phyloP scores from a whole-genome alignment of 2,329 filamentous ascomycete species.

The Paraconiothyrium brasiliense region DNA sequence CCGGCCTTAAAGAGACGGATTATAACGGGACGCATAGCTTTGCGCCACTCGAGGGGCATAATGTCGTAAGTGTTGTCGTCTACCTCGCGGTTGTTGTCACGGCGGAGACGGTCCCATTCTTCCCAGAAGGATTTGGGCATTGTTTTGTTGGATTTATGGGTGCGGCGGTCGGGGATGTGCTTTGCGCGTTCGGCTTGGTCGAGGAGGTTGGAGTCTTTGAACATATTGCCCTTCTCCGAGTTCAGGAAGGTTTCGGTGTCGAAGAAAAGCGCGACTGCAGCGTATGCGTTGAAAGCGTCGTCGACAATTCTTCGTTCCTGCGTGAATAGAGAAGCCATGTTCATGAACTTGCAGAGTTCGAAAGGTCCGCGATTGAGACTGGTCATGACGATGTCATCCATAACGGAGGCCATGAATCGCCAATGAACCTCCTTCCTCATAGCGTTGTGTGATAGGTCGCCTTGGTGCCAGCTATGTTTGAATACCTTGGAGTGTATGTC shows the following conservation, averaged over 20 bases:
- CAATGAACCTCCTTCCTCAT: conserved; percentile 51
- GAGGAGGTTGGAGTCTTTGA: conserved; percentile 51
- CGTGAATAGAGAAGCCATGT: conserved; percentile 25
- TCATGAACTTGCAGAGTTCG: conserved; percentile 34
- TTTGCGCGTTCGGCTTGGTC: conserved; percentile 54
- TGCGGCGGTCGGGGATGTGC: conserved; percentile 49
- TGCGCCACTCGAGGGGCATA: conserved; percentile 53
- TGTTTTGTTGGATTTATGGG: conserved; percentile 49
- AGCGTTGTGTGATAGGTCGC: conserved; percentile 54
- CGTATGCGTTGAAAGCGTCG: conserved; percentile 35
- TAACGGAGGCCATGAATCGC: conserved; percentile 47
- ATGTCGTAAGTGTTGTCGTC: conserved; percentile 31
- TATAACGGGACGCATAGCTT: conserved; percentile 53
- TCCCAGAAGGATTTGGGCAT: conserved; percentile 52
- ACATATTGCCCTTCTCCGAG: conserved; percentile 43
- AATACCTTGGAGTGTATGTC: conserved; percentile 37
- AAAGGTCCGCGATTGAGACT: conserved; percentile 30
- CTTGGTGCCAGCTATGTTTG: conserved; percentile 57
- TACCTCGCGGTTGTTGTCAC: conserved; percentile 17
- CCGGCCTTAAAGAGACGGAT: conserved; percentile 59
- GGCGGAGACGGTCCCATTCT: conserved; percentile 46
- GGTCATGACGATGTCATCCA: conserved; percentile 33
- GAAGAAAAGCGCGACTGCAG: conserved; percentile 30
- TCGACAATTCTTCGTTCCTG: conserved; percentile 34
- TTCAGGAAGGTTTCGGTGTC: conserved; percentile 48